Evolutionary conservation across 2,329 filamentous ascomycete species (phyloP).

Genomic region (Colletotrichum endophyticum): DNA sequence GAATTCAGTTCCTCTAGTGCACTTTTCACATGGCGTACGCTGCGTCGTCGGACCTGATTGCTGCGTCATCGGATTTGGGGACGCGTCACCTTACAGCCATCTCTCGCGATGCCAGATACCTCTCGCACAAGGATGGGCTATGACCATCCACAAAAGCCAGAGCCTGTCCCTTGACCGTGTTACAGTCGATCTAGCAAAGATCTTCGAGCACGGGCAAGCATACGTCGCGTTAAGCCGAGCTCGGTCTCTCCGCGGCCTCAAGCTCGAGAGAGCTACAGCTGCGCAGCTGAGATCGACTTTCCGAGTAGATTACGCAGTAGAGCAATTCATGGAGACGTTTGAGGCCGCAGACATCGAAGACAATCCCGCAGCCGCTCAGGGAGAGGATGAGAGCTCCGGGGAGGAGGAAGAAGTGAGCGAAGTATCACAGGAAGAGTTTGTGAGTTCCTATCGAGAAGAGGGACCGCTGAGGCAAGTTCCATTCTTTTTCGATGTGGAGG

Average conservation of each 20-base stretch:
- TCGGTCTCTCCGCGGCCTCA: slow-evolving; percentile 54
- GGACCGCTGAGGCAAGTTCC: too few relatives aligned
- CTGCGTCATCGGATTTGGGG: slow-evolving; percentile 50
- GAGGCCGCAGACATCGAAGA: not conserved
- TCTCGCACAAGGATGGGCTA: slow-evolving; percentile 63
- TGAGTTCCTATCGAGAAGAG: too few relatives aligned
- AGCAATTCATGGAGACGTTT: not conserved
- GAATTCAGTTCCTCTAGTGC: slow-evolving; percentile 34
- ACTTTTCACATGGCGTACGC: slow-evolving; percentile 51
- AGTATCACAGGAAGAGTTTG: too few relatives aligned
- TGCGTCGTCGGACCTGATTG: slow-evolving; percentile 57
- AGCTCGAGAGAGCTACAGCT: slow-evolving; percentile 32
- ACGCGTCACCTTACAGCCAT: slow-evolving; percentile 48
- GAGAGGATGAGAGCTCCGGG: too few relatives aligned
- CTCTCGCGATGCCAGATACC: slow-evolving; percentile 66
- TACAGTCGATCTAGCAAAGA: slow-evolving; percentile 54
- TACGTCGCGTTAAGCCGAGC: slow-evolving; percentile 70
- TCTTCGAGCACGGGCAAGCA: slow-evolving; percentile 63
- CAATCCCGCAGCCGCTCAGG: too few relatives aligned
- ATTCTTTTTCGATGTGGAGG: too few relatives aligned
- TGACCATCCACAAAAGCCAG: slow-evolving; percentile 68
- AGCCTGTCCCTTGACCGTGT: slow-evolving; percentile 67
- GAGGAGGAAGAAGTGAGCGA: too few relatives aligned
- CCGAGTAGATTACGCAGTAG: not conserved
- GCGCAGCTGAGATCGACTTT: not conserved